Percentiles rank a stretch among this genome's conserved stretches.
phyloP scores from a whole-genome alignment of 176 grass and related monocot genomes.

The Oryza officinalis region DNA sequence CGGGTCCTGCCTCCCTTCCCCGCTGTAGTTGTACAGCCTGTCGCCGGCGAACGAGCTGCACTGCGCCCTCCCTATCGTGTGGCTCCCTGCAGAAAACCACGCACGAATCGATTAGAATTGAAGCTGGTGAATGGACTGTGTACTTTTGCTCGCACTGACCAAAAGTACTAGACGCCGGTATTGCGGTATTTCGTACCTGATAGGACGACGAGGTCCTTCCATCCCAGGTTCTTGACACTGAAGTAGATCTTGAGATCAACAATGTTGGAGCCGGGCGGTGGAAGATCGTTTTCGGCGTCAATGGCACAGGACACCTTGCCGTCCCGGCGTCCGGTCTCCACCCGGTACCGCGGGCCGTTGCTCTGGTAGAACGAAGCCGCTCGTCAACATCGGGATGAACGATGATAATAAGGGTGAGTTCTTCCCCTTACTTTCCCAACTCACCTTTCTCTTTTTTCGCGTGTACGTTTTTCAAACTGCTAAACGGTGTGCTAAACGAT shows the following conservation, averaged over 20 bases:
- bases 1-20: conserved; percentile 40
- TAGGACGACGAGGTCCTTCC: conserved; percentile 55
- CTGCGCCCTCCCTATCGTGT: conserved; percentile 45
- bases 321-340: conserved; percentile 61
- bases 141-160: not conserved
- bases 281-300: conserved; percentile 45
- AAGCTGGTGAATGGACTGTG: not conserved
- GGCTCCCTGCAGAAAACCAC: conserved; percentile 37
- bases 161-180: not conserved
- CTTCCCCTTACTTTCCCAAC: no score
- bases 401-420: no score
- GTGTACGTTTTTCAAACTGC: no score
- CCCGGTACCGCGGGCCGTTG: conserved; percentile 41
- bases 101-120: not conserved
- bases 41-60: conserved; percentile 47
- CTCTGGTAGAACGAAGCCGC: conserved; percentile 36
- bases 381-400: not conserved
- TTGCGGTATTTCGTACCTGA: conserved; percentile 10
- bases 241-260: conserved; percentile 61
- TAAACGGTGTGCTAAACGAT: no score
- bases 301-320: not conserved
- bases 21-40: conserved; percentile 66
- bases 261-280: conserved; percentile 39
- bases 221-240: conserved; percentile 51
- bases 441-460: no score